A percentile compares a stretch with the other conserved stretches of the same genome.
Evolutionary conservation across 768 basidiomycete genomes (phyloP).

Genomic region (Leccinum variicolor): DNA sequence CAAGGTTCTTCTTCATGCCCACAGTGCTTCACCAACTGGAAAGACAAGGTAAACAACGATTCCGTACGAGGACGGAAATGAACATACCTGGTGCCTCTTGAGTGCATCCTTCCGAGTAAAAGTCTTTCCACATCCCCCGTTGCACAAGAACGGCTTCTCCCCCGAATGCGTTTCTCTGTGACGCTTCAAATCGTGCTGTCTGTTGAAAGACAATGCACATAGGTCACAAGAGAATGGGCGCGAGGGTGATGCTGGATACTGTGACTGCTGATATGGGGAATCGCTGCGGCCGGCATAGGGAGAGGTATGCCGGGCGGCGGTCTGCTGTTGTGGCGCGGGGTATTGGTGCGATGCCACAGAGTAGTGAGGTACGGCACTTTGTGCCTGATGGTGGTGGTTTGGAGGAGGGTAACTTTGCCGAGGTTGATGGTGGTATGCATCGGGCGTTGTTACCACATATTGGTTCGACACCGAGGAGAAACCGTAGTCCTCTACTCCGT

Average conservation of each 20-base stretch:
- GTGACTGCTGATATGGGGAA: conserved; percentile 29
- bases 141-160: conserved; percentile 81
- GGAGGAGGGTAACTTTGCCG: conserved; percentile 27
- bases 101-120: conserved; percentile 85
- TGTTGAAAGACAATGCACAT: conserved; percentile 80
- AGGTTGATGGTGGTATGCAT: conserved; percentile 21
- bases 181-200: conserved; percentile 81
- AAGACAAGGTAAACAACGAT: conserved; percentile 12
- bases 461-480: conserved; percentile 20
- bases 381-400: conserved; percentile 31
- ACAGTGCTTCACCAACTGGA: conserved; percentile 73
- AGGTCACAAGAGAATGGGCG: conserved; percentile 68
- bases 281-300: conserved; percentile 36
- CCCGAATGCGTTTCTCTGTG: conserved; percentile 84
- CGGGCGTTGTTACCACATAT: conserved; percentile 15
- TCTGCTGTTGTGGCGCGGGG: conserved; percentile 23
- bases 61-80: conserved; percentile 2
- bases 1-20: conserved; percentile 59
- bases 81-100: conserved; percentile 76
- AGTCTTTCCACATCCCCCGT: conserved; percentile 82
- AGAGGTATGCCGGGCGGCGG: conserved; percentile 20
- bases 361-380: conserved; percentile 32
- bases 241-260: conserved; percentile 56
- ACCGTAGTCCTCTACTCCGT: conserved; percentile 21
- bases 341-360: conserved; percentile 29